A percentile compares a stretch with the other conserved stretches of the same genome.
Conservation (phyloP, 1,139 yeast genomes). For the Yamadazyma siamensis region DNA sequence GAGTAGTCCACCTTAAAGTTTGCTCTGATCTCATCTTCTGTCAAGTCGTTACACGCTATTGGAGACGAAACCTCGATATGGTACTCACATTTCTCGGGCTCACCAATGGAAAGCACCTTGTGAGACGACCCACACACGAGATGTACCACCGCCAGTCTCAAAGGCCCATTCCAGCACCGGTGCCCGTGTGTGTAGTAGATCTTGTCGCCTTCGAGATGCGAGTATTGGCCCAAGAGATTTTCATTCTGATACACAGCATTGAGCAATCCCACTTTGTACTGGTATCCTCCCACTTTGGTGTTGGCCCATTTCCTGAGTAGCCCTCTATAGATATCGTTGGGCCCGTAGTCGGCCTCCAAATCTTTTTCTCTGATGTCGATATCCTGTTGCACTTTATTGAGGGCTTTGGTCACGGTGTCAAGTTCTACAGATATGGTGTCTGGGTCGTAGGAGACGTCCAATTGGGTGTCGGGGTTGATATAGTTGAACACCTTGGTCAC, state of each 20-base stretch:
- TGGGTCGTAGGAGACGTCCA: slow-evolving; percentile 1
- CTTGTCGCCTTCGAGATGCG: slow-evolving; percentile 31
- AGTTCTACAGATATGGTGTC: slow-evolving; percentile 15
- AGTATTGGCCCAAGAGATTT: slow-evolving; percentile 54
- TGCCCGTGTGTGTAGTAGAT: slow-evolving; percentile 60
- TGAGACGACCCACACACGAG: slow-evolving; percentile 65
- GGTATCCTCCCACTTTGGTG: slow-evolving; percentile 62
- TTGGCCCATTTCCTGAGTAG: slow-evolving; percentile 48
- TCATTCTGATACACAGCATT: slow-evolving; percentile 60
- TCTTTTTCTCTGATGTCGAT: slow-evolving; percentile 16
- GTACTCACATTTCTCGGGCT: slow-evolving; percentile 88
- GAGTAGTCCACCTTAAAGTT: slow-evolving; percentile 28
- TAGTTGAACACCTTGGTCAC: slow-evolving; percentile 10
- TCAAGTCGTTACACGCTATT: slow-evolving; percentile 53
- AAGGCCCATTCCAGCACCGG: slow-evolving; percentile 94
- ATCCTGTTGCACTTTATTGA: slow-evolving; percentile 14
- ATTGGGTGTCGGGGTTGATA: slow-evolving; percentile 6
- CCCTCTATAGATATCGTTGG: slow-evolving; percentile 61
- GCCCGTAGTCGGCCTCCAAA: slow-evolving; percentile 48
- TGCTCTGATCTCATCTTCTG: slow-evolving; percentile 27
- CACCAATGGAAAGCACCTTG: slow-evolving; percentile 63
- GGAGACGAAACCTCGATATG: slow-evolving; percentile 63
- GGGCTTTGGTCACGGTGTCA: slow-evolving; percentile 16
- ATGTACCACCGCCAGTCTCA: slow-evolving; percentile 63
- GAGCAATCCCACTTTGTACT: slow-evolving; percentile 59